Percentiles rank a stretch among this genome's conserved stretches.
phyloP scores from a whole-genome alignment of 352 stramenopile genomes.

The Elongisporangium prolatum region DNA sequence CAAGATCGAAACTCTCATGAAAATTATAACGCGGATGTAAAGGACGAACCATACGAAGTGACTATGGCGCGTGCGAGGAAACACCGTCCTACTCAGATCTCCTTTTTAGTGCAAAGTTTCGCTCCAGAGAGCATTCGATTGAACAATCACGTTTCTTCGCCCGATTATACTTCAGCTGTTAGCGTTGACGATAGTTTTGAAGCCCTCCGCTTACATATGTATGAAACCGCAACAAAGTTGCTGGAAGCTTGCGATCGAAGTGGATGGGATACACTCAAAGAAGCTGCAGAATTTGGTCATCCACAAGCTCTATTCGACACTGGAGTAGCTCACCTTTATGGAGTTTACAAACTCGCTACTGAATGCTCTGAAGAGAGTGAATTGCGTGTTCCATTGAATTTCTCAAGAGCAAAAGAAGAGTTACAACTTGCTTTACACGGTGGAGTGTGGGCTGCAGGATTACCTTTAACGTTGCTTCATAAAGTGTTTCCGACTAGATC shows the following conservation, averaged over 20 bases:
- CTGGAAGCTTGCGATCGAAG: constrained; percentile 14
- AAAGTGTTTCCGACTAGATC: not conserved
- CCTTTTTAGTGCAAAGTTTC: constrained; percentile 30
- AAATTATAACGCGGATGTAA: constrained; percentile 12
- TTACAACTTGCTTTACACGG: constrained; percentile 15
- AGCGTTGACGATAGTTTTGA: constrained; percentile 8
- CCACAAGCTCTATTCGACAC: constrained; percentile 18
- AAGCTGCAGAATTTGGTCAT: constrained; percentile 30
- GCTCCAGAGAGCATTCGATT: not conserved
- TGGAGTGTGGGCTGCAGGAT: constrained; percentile 17
- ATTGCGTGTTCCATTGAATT: constrained; percentile 15
- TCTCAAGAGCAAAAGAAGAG: constrained; percentile 10
- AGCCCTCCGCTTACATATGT: constrained; percentile 7
- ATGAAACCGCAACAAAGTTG: constrained; percentile 6
- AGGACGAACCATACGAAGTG: not conserved
- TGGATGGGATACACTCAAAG: constrained; percentile 24
- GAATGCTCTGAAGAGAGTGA: constrained; percentile 8
- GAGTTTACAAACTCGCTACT: constrained; percentile 11
- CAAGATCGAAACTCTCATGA: constrained; percentile 16
- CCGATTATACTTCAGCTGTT: not conserved
- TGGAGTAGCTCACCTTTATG: constrained; percentile 35
- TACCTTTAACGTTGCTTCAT: constrained; percentile 21
- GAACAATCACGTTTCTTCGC: not conserved
- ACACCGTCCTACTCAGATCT: constrained; percentile 24
- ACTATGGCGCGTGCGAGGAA: not conserved